A percentile compares a stretch with the other conserved stretches of the same genome.
phyloP scores from a whole-genome alignment of 495 filamentous ascomycete species.

The Friedmanniomyces endolithicus region DNA sequence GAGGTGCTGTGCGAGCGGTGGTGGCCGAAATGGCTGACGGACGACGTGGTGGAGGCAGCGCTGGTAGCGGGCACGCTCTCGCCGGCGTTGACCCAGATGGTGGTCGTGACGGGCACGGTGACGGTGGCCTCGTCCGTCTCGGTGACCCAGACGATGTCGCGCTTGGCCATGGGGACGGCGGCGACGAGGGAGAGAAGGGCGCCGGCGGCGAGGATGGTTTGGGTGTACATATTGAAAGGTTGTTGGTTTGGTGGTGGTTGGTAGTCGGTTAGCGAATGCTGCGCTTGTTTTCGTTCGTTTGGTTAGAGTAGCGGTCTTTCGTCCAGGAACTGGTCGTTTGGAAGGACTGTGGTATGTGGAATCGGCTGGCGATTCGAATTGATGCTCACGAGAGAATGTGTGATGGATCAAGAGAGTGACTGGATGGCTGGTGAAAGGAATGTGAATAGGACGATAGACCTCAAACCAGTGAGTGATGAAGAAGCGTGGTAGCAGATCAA shows the following conservation, averaged over 20 bases:
- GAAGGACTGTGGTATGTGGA: no score
- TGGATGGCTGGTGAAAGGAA: not conserved
- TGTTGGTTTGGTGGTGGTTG: not conserved
- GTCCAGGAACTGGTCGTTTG: no score
- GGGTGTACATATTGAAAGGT: conserved; percentile 19
- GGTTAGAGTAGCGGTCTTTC: no score
- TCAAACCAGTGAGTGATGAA: no score
- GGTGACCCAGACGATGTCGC: conserved; percentile 30
- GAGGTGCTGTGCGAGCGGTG: conserved; percentile 2
- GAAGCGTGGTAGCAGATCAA: no score
- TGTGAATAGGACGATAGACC: not conserved
- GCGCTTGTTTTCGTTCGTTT: no score
- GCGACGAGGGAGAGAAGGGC: conserved; percentile 23
- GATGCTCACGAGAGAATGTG: no score
- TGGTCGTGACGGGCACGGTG: conserved; percentile 30
- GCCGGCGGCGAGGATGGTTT: conserved; percentile 23
- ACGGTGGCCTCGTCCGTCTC: conserved; percentile 25
- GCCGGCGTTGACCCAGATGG: conserved; percentile 28
- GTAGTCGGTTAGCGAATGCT: not conserved
- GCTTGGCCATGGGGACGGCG: conserved; percentile 31
- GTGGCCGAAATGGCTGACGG: conserved; percentile 6
- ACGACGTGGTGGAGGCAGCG: not conserved
- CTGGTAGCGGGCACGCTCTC: conserved; percentile 9
- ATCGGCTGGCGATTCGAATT: no score
- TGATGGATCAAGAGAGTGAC: not conserved